Evolutionary conservation across 768 basidiomycete genomes (phyloP).

Genomic region (Lentinula edodes): DNA sequence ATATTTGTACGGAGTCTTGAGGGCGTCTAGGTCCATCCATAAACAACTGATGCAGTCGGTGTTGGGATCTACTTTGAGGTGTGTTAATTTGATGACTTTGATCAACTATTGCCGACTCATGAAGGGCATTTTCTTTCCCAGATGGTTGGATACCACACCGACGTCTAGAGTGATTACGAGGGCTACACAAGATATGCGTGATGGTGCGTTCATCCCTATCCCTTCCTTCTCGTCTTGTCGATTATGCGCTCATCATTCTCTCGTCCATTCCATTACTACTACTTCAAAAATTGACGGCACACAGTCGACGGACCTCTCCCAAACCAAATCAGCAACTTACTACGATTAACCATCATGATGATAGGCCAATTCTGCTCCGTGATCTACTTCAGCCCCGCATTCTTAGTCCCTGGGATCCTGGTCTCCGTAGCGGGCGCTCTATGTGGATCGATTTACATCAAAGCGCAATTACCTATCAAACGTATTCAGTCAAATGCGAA

Average conservation of each 20-base stretch:
- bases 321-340: conserved; percentile 20
- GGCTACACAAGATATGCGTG: conserved; percentile 61
- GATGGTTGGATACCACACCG: conserved; percentile 47
- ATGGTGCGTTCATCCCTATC: conserved; percentile 16
- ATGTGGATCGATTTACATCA: conserved; percentile 39
- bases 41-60: conserved; percentile 44
- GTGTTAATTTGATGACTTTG: conserved; percentile 4
- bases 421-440: conserved; percentile 38
- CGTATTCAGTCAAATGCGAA: conserved; percentile 17
- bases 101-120: too few species aligned
- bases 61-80: conserved; percentile 58
- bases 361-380: conserved; percentile 37
- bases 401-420: conserved; percentile 37
- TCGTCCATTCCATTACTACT: too few species aligned
- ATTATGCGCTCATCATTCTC: too few species aligned
- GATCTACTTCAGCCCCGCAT: conserved; percentile 37
- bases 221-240: conserved; percentile 30
- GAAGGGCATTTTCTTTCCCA: conserved; percentile 10
- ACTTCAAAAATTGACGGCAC: conserved; percentile 15
- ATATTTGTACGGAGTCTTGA: conserved; percentile 43
- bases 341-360: conserved; percentile 27
- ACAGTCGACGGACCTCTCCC: conserved; percentile 46
- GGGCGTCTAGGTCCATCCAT: conserved; percentile 54
- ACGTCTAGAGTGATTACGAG: conserved; percentile 54
- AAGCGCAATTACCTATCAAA: conserved; percentile 43